Percentiles rank a stretch among this genome's conserved stretches.
These are phyloP conservation scores for Rhizophora apiculata DNA, from an alignment of 345 rosid genomes.

Conservation along the genomic window DNA sequence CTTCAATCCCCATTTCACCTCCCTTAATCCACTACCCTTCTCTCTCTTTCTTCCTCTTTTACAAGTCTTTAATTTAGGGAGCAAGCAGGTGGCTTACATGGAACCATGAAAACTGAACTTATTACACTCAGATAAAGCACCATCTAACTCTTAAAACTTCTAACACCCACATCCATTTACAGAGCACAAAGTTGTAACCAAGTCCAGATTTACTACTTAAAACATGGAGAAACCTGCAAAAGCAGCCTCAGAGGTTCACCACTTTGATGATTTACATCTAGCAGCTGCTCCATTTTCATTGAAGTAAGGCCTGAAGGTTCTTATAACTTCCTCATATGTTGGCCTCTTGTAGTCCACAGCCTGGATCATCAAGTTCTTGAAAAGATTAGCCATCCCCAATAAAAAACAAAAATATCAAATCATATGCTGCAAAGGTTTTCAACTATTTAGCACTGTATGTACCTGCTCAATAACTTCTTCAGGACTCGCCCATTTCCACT, in stretches of 20 bases:
- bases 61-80: too few species aligned
- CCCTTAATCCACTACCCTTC: too few species aligned
- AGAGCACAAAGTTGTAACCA: conserved; percentile 20
- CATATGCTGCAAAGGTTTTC: neutral
- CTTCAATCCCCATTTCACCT: too few species aligned
- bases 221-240: conserved; percentile 19
- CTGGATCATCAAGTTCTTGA: conserved; percentile 28
- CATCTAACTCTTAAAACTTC: conserved; percentile 27
- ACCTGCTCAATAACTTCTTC: conserved; percentile 88
- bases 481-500: conserved; percentile 92
- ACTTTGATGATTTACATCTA: conserved; percentile 89
- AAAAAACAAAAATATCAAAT: neutral
- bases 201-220: conserved; percentile 12
- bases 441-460: neutral
- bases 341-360: conserved; percentile 99
- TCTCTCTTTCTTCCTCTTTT: too few species aligned
- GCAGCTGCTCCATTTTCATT: conserved; percentile 53
- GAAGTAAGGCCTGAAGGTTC: conserved; percentile 66
- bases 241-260: conserved; percentile 44
- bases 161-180: conserved; percentile 38
- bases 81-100: too few species aligned
- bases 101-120: conserved; percentile 1
- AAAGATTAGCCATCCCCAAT: neutral
- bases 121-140: conserved; percentile 18
- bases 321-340: conserved; percentile 84